Conservation (phyloP, 345 rosid species). For the Schrenkiella parvula region DNA sequence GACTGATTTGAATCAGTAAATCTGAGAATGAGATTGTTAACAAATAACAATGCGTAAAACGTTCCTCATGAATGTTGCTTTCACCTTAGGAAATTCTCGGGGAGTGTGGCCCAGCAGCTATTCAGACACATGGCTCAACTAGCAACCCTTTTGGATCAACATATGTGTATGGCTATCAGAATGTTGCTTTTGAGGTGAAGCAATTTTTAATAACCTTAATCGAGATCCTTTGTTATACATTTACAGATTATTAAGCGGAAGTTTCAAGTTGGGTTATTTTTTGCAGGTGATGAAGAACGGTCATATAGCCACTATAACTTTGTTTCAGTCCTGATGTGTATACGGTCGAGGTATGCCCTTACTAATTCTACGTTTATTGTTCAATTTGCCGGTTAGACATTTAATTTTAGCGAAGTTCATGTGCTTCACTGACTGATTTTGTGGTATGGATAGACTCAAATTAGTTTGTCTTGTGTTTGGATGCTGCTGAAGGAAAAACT, state of each 20-base stretch:
- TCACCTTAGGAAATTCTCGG: constrained; percentile 77
- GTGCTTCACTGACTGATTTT: neutral
- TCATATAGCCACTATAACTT: constrained; percentile 80
- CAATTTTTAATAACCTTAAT: neutral
- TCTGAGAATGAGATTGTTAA: neutral
- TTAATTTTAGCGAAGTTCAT: neutral
- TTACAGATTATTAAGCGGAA: neutral
- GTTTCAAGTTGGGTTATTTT: neutral
- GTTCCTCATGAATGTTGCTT: neutral
- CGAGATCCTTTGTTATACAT: neutral
- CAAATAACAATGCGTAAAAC: neutral
- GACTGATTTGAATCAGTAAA: neutral
- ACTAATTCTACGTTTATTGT: neutral
- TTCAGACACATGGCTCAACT: constrained; percentile 91
- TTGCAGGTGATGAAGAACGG: constrained; percentile 97
- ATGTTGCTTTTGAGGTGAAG: constrained; percentile 91
- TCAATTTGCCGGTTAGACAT: neutral
- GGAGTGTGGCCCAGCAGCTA: constrained; percentile 95
- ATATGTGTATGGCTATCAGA: constrained; percentile 89
- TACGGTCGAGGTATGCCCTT: neutral
- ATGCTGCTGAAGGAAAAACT: neutral
- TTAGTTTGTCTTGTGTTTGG: neutral
- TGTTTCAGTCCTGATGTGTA: constrained; percentile 71
- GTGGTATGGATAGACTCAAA: neutral
- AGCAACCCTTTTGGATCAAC: constrained; percentile 98